These are phyloP conservation scores for Mrakia frigida DNA, from an alignment of 768 basidiomycete genomes.

Conservation along the genomic window DNA sequence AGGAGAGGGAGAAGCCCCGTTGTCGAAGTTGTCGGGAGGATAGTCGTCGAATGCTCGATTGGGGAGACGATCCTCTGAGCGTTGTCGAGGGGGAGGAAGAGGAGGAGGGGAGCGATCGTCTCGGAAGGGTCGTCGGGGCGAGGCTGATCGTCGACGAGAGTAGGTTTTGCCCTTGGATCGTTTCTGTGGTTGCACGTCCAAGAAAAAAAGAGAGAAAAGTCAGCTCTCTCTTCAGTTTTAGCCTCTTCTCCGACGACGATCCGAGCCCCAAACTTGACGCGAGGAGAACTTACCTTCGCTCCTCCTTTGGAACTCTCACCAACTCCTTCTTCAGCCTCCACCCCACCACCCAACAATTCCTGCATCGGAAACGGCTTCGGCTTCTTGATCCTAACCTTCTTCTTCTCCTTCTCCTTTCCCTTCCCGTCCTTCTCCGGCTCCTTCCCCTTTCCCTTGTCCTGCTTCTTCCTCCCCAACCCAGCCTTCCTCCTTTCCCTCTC, in stretches of 20 bases:
- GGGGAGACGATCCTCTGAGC: not conserved
- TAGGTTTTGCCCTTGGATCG: not conserved
- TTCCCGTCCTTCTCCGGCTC: not conserved
- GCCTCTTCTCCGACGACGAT: too few relatives aligned
- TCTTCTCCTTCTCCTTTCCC: not conserved
- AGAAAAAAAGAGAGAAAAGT: too few relatives aligned
- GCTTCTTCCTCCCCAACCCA: not conserved
- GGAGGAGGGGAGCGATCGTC: constrained; percentile 13
- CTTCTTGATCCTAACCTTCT: constrained; percentile 10
- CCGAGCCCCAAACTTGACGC: too few relatives aligned
- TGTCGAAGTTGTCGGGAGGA: not conserved
- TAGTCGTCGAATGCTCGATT: constrained; percentile 11
- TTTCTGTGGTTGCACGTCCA: too few relatives aligned
- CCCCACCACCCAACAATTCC: not conserved
- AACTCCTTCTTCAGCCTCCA: not conserved
- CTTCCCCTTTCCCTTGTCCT: not conserved
- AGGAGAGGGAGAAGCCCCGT: not conserved
- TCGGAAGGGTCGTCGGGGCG: not conserved
- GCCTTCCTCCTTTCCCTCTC: not conserved
- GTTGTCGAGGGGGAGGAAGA: not conserved
- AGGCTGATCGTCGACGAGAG: constrained; percentile 5
- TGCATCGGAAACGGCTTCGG: not conserved
- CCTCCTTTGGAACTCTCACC: not conserved
- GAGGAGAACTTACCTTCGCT: too few relatives aligned
- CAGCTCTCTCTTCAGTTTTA: not conserved